Percentiles rank a stretch among this genome's conserved stretches.
Conservation (phyloP, 345 rosid genomes). For the Jatropha curcas region DNA sequence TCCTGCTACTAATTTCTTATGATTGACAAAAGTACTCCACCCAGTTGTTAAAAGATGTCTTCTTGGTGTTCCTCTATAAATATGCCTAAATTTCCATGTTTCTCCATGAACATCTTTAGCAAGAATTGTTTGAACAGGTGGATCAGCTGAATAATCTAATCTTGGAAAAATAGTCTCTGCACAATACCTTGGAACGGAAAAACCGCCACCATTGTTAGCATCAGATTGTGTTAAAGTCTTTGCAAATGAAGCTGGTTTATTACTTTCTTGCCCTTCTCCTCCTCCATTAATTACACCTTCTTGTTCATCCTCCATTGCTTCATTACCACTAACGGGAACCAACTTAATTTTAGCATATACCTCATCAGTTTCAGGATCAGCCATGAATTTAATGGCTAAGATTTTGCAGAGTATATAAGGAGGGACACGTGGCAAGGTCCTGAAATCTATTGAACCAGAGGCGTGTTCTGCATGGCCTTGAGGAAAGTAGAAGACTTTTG, state of each 20-base stretch:
- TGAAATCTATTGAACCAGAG: conserved; percentile 22
- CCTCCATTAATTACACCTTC: conserved; percentile 14
- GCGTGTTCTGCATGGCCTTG: conserved; percentile 34
- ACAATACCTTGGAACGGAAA: conserved; percentile 95
- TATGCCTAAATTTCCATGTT: conserved; percentile 93
- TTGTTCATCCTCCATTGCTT: conserved; percentile 36
- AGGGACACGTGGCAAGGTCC: conserved; percentile 23
- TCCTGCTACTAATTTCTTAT: conserved; percentile 96
- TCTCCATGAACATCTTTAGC: conserved; percentile 95
- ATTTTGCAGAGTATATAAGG: conserved; percentile 25
- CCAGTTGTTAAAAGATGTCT: conserved; percentile 96
- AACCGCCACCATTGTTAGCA: conserved; percentile 98
- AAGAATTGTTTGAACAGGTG: conserved; percentile 93
- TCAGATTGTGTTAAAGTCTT: conserved; percentile 97
- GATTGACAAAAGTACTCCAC: conserved; percentile 96
- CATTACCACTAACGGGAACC: conserved; percentile 6
- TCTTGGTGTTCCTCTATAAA: conserved; percentile 91
- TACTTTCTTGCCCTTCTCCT: conserved; percentile 19
- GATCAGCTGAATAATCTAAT: conserved; percentile 80
- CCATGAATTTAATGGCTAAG: conserved; percentile 25
- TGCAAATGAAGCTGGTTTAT: conserved; percentile 80
- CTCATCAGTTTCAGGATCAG: conserved; percentile 35
- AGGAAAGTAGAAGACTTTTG: conserved; percentile 32
- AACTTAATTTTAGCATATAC: conserved; percentile 28
- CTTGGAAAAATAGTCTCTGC: conserved; percentile 94